Conservation (phyloP, 139 green algal genomes). For the Cymbomonas tetramitiformis region DNA sequence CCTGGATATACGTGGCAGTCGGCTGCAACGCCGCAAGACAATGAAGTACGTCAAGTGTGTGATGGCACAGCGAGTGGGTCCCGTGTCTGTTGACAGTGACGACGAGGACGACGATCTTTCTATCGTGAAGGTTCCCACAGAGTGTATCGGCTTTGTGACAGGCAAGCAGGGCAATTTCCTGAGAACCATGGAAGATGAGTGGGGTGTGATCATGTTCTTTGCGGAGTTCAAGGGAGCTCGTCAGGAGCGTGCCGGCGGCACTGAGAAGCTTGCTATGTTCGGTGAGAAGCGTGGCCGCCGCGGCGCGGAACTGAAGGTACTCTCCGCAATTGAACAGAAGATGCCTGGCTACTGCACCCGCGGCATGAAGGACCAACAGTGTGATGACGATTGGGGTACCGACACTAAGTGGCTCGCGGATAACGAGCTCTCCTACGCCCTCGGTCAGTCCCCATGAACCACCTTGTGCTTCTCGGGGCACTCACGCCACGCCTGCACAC, state of each 20-base stretch:
- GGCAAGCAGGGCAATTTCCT: not conserved
- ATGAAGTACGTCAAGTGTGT: slow-evolving; percentile 5
- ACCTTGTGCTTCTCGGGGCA: no score
- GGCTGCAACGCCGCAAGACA: not conserved
- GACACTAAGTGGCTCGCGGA: not conserved
- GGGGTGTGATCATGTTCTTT: slow-evolving; percentile 14
- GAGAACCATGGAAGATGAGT: slow-evolving; percentile 6
- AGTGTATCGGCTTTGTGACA: slow-evolving; percentile 5
- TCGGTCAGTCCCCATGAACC: no score
- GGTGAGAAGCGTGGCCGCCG: not conserved
- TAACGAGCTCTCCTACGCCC: not conserved
- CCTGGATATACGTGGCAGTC: no score
- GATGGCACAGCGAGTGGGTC: not conserved
- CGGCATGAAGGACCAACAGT: not conserved
- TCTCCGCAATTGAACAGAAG: slow-evolving; percentile 8
- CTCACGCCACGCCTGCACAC: no score
- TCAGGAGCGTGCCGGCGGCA: no score
- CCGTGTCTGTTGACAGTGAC: not conserved
- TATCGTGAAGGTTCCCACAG: not conserved
- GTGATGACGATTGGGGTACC: not conserved
- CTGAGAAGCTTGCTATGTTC: slow-evolving; percentile 10
- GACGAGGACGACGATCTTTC: not conserved
- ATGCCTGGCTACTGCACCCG: not conserved
- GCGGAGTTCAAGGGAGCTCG: no score
- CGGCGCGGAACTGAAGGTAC: slow-evolving; percentile 12